Base-by-base conservation (phyloP, 345 rosid species). In the Eutrema heterophyllum region DNA sequence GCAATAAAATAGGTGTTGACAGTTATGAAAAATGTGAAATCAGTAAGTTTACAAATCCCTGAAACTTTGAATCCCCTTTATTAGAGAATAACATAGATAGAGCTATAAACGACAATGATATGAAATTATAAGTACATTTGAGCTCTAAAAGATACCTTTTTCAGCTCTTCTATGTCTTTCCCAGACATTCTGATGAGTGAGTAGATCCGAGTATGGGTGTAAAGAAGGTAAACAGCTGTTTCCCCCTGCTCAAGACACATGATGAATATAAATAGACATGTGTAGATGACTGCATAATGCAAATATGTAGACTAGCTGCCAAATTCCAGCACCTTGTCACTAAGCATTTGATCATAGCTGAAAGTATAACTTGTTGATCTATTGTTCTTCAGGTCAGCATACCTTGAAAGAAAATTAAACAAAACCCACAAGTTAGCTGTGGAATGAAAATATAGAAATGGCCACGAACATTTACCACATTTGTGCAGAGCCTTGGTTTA, bases 201-300 rank as follows among this genome's bases (percentile, higher is more conserved):
- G 72, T 90, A 88, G 68, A 92, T 92, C 73, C 96, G 85, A 45
- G 97, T 93, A 85, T 92, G 96, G n/a, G 93, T 93, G 81, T 92
- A 88, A 44, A 89, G 75, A 83, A 89, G 81, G 83, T 89, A 92
- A 67, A 89, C 92, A 67, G 96, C 97, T 45, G 96, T 92, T 39
- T 92, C 84, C 32, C 97, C 96, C 97, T 92, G 88, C 35, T 52
- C 69, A 56, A 14, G 52, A 58, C 59, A 67, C 5, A 55, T 50
- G 49, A 51, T 7, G 10, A 2, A 32, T 12, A 30, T 33, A 7
- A 26, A 43, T 45, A 26, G 45, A 9, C 27, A 40, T 21, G 54
- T 24, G 29, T 50, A 21, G 13, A 12, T 18, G 29, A 50, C 54
- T 50, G 58, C 41, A 24, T 61, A 24, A 38, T 30, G 51, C 50